Evolutionary conservation across 1,284 basidiomycete genomes (phyloP), one percentile per base, ranked within the genome.

Genomic region (Trametes versicolor): DNA sequence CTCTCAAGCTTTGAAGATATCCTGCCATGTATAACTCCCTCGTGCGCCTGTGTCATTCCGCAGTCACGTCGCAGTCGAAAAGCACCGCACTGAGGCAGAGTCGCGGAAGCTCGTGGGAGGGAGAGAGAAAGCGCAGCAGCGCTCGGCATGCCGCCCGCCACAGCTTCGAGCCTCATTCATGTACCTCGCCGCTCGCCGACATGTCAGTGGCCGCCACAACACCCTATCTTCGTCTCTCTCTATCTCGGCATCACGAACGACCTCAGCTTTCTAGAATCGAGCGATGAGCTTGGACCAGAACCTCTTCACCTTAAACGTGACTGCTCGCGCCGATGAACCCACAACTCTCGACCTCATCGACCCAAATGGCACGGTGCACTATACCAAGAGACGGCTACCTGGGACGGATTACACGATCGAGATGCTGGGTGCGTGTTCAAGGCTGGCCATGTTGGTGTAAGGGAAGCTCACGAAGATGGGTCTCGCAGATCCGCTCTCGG

Each of bases 281-380:
- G 29, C 29, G 12, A 66, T 66, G 65, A 66, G 65, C 62, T 47
- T 66, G 43, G 91, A 92, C 74, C 85, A 91, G 75, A 94, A 94
- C 75, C 81, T 94, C 7, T 94, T 94, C 78, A 94, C 92, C 3
- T 85, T 94, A 58, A 78, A 84, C 68, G 77, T 94, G 63, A 82
- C 83, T 0, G 85, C 85, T 8, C 85, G 84, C 72, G 77, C 85
- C 63, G 83, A 87, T 32, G 82, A 88, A 66, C 83, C 85, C 21
- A 80, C 81, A 69, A 82, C 90, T 25, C 75, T 89, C 43, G 92
- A 94, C 74, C 85, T 94, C 51, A 79, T 86, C 17, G 91, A 93
- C 71, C 81, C 85, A 2, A 76, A 82, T 6, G 91, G 88, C 17
- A 83, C 76, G 2, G 74, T 85, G 0, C 87, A 94, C 75, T 94